These are phyloP conservation scores for Jacaranda mimosifolia DNA, from an alignment of 257 asterid species.

Conservation along the genomic window DNA sequence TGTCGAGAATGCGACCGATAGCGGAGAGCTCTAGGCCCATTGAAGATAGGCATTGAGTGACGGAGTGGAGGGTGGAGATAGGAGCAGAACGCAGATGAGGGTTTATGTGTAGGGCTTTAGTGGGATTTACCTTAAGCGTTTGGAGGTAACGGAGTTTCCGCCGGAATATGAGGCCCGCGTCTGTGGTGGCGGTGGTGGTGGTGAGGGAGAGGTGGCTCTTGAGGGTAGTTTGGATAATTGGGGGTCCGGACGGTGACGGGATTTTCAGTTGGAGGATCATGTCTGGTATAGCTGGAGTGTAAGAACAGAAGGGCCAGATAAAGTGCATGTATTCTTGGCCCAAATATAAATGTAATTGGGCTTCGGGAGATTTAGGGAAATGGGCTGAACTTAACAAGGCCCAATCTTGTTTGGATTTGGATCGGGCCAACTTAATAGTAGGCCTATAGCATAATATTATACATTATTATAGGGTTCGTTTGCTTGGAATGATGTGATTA, in stretches of 20 bases:
- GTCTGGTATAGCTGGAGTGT: constrained; percentile 7
- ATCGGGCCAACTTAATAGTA: too few species aligned
- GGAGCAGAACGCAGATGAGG: constrained; percentile 76
- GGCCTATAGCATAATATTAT: too few species aligned
- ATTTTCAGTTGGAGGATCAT: constrained; percentile 60
- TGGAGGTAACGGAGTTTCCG: constrained; percentile 66
- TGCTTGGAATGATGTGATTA: too few species aligned
- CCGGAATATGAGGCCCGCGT: constrained; percentile 69
- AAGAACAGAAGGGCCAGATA: not conserved
- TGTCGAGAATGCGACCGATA: constrained; percentile 77
- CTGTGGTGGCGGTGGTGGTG: constrained; percentile 38
- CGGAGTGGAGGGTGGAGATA: constrained; percentile 64
- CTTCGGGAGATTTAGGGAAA: not conserved
- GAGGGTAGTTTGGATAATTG: constrained; percentile 18
- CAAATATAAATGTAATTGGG: not conserved
- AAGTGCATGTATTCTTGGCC: not conserved
- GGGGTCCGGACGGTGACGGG: constrained; percentile 36
- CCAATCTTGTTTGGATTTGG: too few species aligned
- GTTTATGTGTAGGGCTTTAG: constrained; percentile 69
- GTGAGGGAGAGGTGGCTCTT: constrained; percentile 23
- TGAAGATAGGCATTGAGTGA: constrained; percentile 70
- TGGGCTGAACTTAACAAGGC: not conserved
- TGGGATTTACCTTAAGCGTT: constrained; percentile 56
- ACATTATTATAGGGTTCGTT: too few species aligned
- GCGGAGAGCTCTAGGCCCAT: constrained; percentile 72